Evolutionary conservation across 306 rosid species (phyloP), one percentile per base, ranked within the genome.

Genomic region (Begonia masoniana): DNA sequence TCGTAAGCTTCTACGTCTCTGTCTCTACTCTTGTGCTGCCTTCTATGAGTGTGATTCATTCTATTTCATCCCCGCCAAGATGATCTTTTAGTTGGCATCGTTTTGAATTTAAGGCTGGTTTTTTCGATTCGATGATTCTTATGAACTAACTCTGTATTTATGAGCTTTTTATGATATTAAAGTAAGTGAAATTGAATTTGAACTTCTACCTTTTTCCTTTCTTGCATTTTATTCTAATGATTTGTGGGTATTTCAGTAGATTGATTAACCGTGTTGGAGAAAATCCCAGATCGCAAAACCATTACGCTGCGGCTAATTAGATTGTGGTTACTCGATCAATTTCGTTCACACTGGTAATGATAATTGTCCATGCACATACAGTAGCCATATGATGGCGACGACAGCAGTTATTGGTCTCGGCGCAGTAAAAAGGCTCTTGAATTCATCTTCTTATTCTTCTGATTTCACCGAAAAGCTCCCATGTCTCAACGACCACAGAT

Each of bases 321-420:
- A 58, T 56, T 56, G 70, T 55, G 16, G 47, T 69, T 66, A 62
- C 50, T 55, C 47, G 36, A 17, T 24, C 43, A 46, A 46, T 42
- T 47, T 64, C 56, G 43, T 55, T 45, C 68, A 50, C 47, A 62
- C 70, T 19, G 54, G 74, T 74, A 71, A 78, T 81, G 84, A 61
- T 69, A 66, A 62, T 71, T 66, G 53, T 53, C 59, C 62, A 65
- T 26, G 69, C 68, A 51, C 55, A 54, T 51, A 55, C 65, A 65
- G 70, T 59, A 75, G 77, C 74, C 68, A 56, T 68, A 76, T 56
- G 84, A 91, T 91, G 99, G 86, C 94, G 75, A 75, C 80, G 47
- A 82, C 97, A 55, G 92, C 99, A 63, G 83, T 77, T 63, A 76
- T 86, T 75, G 96, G 99, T 56, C 75, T 86, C 26, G 79, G 86